Evolutionary conservation across 106 monocot genomes (phyloP).

Genomic region (Dioscorea zingiberensis): DNA sequence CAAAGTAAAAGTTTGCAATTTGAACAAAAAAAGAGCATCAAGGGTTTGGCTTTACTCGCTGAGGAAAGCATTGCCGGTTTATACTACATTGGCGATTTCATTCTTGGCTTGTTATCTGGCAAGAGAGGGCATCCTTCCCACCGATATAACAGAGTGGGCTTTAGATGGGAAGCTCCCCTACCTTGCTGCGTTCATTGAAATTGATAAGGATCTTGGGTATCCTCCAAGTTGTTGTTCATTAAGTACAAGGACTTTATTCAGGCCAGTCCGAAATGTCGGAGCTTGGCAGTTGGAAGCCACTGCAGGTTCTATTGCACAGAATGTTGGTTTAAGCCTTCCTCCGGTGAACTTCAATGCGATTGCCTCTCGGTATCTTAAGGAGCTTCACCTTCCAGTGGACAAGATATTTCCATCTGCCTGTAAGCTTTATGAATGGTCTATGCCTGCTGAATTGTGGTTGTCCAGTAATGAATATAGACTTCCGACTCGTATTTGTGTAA

Average conservation of each 20-base stretch:
- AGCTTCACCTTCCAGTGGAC: slow-evolving; percentile 53
- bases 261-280: slow-evolving; percentile 46
- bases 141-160: slow-evolving; percentile 69
- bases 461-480: slow-evolving; percentile 38
- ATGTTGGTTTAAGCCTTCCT: slow-evolving; percentile 60
- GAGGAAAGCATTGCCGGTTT: slow-evolving; percentile 56
- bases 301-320: slow-evolving; percentile 59
- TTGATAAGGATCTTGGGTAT: slow-evolving; percentile 53
- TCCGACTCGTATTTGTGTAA: slow-evolving; percentile 78
- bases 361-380: slow-evolving; percentile 47
- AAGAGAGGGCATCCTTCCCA: slow-evolving; percentile 70
- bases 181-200: slow-evolving; percentile 46
- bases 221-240: slow-evolving; percentile 25
- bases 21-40: slow-evolving; percentile 21
- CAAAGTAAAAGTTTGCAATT: slow-evolving; percentile 14
- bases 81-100: slow-evolving; percentile 63
- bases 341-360: slow-evolving; percentile 80
- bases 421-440: slow-evolving; percentile 74
- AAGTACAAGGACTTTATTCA: slow-evolving; percentile 51
- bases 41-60: slow-evolving; percentile 36
- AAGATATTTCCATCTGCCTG: slow-evolving; percentile 68
- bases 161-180: slow-evolving; percentile 76
- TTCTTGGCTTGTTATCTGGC: slow-evolving; percentile 76
- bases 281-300: slow-evolving; percentile 64
- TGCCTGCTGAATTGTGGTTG: slow-evolving; percentile 81